A percentile compares a stretch with the other conserved stretches of the same genome.
phyloP scores from a whole-genome alignment of 176 grass and related monocot species.

The Oryza rufipogon region DNA sequence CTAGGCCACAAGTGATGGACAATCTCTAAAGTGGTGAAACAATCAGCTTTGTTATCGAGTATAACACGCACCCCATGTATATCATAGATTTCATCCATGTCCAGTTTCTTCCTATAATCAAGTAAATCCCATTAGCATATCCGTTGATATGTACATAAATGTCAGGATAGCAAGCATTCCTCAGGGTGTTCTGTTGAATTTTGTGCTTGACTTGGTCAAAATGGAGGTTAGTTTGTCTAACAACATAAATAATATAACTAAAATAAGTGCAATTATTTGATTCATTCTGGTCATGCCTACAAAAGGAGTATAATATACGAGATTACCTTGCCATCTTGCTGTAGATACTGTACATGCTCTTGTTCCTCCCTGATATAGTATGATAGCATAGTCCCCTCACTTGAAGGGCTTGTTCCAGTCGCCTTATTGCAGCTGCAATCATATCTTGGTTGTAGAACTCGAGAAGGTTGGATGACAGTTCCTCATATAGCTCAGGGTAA shows the following conservation, averaged over 20 bases:
- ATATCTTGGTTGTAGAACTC: slow-evolving; percentile 66
- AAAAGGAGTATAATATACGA: background rate
- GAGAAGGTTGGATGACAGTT: slow-evolving; percentile 56
- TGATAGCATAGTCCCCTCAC: slow-evolving; percentile 64
- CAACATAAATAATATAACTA: slow-evolving; percentile 14
- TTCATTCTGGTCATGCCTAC: background rate
- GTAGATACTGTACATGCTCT: slow-evolving; percentile 86
- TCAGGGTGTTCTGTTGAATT: background rate
- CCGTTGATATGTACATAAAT: slow-evolving; percentile 1
- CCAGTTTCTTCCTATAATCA: slow-evolving; percentile 69
- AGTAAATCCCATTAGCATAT: slow-evolving; percentile 33
- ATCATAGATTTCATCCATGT: slow-evolving; percentile 85
- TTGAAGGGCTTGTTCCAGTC: slow-evolving; percentile 68
- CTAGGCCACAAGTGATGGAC: slow-evolving; percentile 75
- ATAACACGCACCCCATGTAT: slow-evolving; percentile 82
- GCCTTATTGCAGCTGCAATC: slow-evolving; percentile 65
- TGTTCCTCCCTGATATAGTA: slow-evolving; percentile 66
- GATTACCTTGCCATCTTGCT: slow-evolving; percentile 83
- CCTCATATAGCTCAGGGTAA: slow-evolving; percentile 61
- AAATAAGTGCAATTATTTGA: background rate
- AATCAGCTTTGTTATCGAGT: slow-evolving; percentile 69
- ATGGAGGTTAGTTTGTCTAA: background rate
- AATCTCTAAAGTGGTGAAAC: slow-evolving; percentile 64
- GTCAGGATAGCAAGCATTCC: slow-evolving; percentile 7
- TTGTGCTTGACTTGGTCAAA: background rate